Conservation (phyloP, 352 stramenopile genomes). For the Thalassiosira gravida region DNA sequence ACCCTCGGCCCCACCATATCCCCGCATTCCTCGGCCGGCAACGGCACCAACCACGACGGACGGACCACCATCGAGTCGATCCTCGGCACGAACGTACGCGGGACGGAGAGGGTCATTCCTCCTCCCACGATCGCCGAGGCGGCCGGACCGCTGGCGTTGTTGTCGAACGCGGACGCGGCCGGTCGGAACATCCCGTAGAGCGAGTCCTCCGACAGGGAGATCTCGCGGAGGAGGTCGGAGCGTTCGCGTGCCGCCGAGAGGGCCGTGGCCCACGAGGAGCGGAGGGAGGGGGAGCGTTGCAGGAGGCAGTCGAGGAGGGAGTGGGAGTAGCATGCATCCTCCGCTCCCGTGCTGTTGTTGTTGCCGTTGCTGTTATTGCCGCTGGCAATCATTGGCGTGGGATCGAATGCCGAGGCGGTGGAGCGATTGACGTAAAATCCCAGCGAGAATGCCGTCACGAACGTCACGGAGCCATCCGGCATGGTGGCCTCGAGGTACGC, state of each 20-base stretch:
- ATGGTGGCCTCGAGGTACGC: slow-evolving; percentile 91
- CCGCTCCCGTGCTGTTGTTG: neutral
- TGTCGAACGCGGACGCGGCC: slow-evolving; percentile 21
- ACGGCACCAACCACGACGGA: slow-evolving; percentile 74
- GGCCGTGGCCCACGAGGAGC: slow-evolving; percentile 24
- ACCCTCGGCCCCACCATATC: slow-evolving; percentile 5
- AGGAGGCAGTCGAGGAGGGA: slow-evolving; percentile 79
- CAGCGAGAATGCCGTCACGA: slow-evolving; percentile 90
- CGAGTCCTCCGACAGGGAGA: slow-evolving; percentile 25
- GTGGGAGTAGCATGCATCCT: slow-evolving; percentile 73
- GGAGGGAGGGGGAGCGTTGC: slow-evolving; percentile 37
- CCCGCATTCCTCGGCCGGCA: slow-evolving; percentile 32
- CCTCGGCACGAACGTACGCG: slow-evolving; percentile 34
- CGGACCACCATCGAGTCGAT: slow-evolving; percentile 67
- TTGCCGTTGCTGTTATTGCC: neutral
- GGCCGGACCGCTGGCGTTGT: slow-evolving; percentile 35
- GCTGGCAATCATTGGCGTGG: no score
- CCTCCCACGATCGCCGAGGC: slow-evolving; percentile 1
- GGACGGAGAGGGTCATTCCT: slow-evolving; percentile 1
- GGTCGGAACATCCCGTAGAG: slow-evolving; percentile 41
- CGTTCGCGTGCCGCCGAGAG: slow-evolving; percentile 48
- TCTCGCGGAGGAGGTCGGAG: slow-evolving; percentile 38
- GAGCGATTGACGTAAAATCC: slow-evolving; percentile 94
- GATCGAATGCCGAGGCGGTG: slow-evolving; percentile 87
- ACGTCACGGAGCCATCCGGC: slow-evolving; percentile 84